These are phyloP conservation scores for Fusarium drepaniforme DNA, from an alignment of 2,329 filamentous ascomycete species.

Conservation along the genomic window DNA sequence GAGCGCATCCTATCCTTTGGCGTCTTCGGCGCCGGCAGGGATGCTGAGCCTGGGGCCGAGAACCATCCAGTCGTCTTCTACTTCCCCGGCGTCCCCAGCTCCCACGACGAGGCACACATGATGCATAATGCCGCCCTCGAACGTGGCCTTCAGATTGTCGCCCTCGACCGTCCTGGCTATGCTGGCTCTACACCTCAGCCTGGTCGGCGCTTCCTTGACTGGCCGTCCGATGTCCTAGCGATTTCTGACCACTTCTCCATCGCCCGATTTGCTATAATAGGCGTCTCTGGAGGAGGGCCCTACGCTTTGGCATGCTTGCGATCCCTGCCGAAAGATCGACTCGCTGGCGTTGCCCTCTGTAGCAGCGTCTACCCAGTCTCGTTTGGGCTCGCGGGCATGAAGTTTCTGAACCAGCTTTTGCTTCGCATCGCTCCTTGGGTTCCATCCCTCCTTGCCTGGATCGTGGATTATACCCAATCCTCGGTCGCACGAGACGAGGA, in stretches of 20 bases:
- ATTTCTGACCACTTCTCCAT: slow-evolving; percentile 45
- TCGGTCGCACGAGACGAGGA: not conserved
- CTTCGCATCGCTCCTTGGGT: not conserved
- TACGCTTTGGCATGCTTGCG: slow-evolving; percentile 52
- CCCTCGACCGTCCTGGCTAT: slow-evolving; percentile 57
- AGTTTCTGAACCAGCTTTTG: not conserved
- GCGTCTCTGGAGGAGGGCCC: slow-evolving; percentile 51
- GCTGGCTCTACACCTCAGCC: slow-evolving; percentile 53
- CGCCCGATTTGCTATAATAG: slow-evolving; percentile 48
- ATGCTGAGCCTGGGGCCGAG: slow-evolving; percentile 51
- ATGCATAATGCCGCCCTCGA: slow-evolving; percentile 43
- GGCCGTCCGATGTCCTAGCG: slow-evolving; percentile 48
- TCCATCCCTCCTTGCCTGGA: not conserved
- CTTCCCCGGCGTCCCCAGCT: slow-evolving; percentile 58
- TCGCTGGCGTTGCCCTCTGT: slow-evolving; percentile 52
- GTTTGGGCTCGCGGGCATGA: slow-evolving; percentile 37
- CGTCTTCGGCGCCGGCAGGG: not conserved
- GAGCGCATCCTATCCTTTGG: slow-evolving; percentile 54
- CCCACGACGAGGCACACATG: slow-evolving; percentile 51
- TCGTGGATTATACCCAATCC: not conserved
- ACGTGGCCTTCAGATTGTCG: slow-evolving; percentile 49
- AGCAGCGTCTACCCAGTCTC: slow-evolving; percentile 32
- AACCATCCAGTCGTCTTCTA: slow-evolving; percentile 51
- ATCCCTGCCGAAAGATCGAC: slow-evolving; percentile 42
- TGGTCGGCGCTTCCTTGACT: slow-evolving; percentile 48